Conservation (phyloP, 2,329 filamentous ascomycete genomes). For the Epichloe bromicola region DNA sequence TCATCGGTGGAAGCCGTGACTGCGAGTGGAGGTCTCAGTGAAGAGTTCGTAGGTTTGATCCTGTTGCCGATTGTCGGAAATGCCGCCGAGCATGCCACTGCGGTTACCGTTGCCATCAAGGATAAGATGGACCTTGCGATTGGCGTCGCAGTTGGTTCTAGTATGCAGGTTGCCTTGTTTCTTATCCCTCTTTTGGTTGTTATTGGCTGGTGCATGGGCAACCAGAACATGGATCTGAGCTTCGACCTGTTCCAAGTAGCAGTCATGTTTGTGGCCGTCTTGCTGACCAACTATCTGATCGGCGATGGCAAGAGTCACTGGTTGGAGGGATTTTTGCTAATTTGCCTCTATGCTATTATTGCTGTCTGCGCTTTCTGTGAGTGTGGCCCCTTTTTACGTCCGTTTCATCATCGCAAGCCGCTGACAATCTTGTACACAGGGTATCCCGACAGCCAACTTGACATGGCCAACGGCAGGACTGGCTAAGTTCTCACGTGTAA, state of each 20-base stretch:
- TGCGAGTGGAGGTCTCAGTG: constrained; percentile 42
- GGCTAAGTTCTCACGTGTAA: neutral
- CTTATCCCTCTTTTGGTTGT: constrained; percentile 65
- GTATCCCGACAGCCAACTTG: constrained; percentile 5
- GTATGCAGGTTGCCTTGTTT: constrained; percentile 71
- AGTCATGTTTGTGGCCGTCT: constrained; percentile 68
- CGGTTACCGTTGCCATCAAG: constrained; percentile 66
- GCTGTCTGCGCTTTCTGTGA: constrained; percentile 53
- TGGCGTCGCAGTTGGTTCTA: constrained; percentile 66
- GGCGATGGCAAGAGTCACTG: constrained; percentile 74
- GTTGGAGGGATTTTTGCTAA: constrained; percentile 63
- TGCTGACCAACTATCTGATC: constrained; percentile 79
- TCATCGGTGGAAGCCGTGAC: constrained; percentile 51
- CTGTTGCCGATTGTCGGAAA: constrained; percentile 75
- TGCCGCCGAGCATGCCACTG: constrained; percentile 69
- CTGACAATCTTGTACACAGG: constrained; percentile 2
- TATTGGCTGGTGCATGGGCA: constrained; percentile 62
- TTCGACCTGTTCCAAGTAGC: constrained; percentile 87
- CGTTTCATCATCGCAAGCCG: neutral
- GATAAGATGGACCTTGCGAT: constrained; percentile 80
- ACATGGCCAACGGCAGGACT: constrained; percentile 2
- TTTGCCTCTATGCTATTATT: constrained; percentile 70
- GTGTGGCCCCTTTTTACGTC: constrained; percentile 15
- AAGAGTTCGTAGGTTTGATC: constrained; percentile 70
- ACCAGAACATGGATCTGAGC: constrained; percentile 64